Evolutionary conservation across 768 basidiomycete genomes (phyloP), one percentile per base, ranked within the genome.

Genomic region (Russula foetens): DNA sequence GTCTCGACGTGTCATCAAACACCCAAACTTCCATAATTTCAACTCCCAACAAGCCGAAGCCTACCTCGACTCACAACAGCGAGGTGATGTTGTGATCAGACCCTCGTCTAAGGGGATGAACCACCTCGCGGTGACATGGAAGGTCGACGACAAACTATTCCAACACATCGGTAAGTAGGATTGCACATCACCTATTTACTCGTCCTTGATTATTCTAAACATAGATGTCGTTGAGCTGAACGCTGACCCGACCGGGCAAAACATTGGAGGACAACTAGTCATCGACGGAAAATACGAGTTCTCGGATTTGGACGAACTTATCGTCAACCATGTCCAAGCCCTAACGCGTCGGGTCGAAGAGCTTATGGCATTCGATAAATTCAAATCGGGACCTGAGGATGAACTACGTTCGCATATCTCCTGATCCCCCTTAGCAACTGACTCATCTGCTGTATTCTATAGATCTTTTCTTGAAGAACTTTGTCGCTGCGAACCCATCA

Each of bases 51-150:
- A 97, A 66, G 95, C 97, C 1, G 97, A 98, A 73, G 80, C 84
- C 38, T 90, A 88, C 70, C 77, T 99, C 62, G 89, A 92, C 66
- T 86, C 86, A 66, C 90, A 92, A 70, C 92, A 94, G 67, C 84
- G 92, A 21, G 97, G 97, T 11, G 97, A 98, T 71, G 95, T 96
- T 43, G 90, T 98, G 44, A 93, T 99, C 64, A 79, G 97, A 47
- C 97, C 97, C 0, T 96, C 94, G 19, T 98, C 96, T 4, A 94
- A 95, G 72, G 96, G 96, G 15, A 75, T 80, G 39, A 83, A 97
- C 67, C 97, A 98, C 74, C 78, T 99, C 39, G 96, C 96, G 46
- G 89, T 99, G 11, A 99, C 97, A 0, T 99, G 97, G 97, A 99
- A 98, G 75, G 94, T 99, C 2, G 96, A 95, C 64, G 89, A 97